Conservation (phyloP, 345 rosid species). For the Populus nigra region DNA sequence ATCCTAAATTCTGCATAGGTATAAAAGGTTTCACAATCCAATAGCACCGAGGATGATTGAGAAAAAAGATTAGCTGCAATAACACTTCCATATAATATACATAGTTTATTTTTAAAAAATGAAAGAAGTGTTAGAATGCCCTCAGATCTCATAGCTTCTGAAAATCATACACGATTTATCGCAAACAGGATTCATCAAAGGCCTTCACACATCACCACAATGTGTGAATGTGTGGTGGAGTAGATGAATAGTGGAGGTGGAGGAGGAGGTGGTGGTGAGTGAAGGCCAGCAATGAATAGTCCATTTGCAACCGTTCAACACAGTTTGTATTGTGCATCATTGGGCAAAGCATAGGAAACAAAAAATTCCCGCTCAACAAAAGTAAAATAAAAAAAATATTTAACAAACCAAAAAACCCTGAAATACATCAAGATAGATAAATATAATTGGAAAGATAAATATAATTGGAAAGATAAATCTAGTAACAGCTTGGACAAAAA, state of each 20-base stretch:
- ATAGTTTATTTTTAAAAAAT: background rate
- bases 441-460: background rate
- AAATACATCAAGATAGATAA: background rate
- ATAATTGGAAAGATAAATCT: background rate
- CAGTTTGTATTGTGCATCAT: conserved; percentile 19
- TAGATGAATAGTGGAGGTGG: background rate
- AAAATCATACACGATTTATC: conserved; percentile 33
- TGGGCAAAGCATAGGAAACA: background rate
- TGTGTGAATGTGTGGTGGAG: background rate
- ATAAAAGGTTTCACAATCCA: too few relatives aligned
- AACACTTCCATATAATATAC: too few relatives aligned
- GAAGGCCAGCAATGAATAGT: conserved; percentile 18
- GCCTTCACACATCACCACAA: conserved; percentile 22
- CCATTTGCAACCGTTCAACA: conserved; percentile 25
- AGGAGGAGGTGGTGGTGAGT: background rate
- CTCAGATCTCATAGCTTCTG: conserved; percentile 61
- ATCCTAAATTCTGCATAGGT: too few relatives aligned
- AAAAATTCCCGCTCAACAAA: background rate
- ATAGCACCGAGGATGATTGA: too few relatives aligned
- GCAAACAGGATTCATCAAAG: conserved; percentile 31
- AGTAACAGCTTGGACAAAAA: background rate
- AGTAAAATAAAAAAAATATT: background rate
- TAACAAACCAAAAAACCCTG: background rate
- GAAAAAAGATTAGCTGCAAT: too few relatives aligned
- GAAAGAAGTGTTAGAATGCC: conserved; percentile 16